Percentiles rank a stretch among this genome's conserved stretches.
Evolutionary conservation across 345 rosid species (phyloP).

Genomic region (Isatis tinctoria): DNA sequence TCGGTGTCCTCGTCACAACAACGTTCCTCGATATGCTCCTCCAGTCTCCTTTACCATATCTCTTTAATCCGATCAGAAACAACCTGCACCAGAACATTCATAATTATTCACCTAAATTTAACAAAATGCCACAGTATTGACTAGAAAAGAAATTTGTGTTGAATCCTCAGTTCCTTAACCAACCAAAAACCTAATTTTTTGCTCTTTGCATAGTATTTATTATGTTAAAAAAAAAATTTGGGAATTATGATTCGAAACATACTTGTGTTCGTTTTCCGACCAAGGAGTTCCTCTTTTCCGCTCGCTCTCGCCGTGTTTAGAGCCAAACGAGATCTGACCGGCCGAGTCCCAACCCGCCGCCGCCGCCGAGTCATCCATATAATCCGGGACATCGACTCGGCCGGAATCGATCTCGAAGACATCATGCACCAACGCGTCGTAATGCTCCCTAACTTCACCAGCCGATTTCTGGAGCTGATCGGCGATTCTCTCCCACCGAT

Average conservation of each 20-base stretch:
- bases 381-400: slow-evolving; percentile 54
- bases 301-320: slow-evolving; percentile 37
- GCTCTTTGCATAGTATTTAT: neutral
- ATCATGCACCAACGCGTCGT: slow-evolving; percentile 53
- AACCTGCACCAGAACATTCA: slow-evolving; percentile 39
- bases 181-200: slow-evolving; percentile 21
- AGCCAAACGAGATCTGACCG: slow-evolving; percentile 43
- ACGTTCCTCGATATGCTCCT: slow-evolving; percentile 84
- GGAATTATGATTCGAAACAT: neutral
- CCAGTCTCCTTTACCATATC: slow-evolving; percentile 84
- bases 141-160: neutral
- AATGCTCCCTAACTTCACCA: slow-evolving; percentile 51
- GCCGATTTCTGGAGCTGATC: slow-evolving; percentile 43
- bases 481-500: slow-evolving; percentile 70
- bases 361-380: slow-evolving; percentile 38
- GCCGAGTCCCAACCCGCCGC: slow-evolving; percentile 27
- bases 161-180: neutral
- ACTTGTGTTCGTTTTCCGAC: slow-evolving; percentile 39
- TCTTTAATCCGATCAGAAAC: slow-evolving; percentile 59
- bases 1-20: slow-evolving; percentile 80
- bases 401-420: slow-evolving; percentile 68
- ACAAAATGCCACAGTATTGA: neutral
- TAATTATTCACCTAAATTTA: neutral
- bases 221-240: neutral
- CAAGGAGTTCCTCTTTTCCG: slow-evolving; percentile 76